Percentiles rank a stretch among this genome's conserved stretches.
Conservation (phyloP, 73 alveolate species). For the Paramecium bursaria region DNA sequence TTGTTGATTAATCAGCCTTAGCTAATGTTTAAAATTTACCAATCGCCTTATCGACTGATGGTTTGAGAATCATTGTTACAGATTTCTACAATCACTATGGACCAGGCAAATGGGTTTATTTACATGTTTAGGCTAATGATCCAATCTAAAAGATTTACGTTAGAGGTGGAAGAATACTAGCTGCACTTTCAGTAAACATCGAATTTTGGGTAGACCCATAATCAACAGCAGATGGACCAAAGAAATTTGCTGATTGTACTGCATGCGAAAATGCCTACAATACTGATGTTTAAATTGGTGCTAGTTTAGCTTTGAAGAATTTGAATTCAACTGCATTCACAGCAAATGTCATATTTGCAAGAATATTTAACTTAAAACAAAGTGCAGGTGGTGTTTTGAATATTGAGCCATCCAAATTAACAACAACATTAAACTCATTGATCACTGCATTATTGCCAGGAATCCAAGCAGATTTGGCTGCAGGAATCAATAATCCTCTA, state of each 20-base stretch:
- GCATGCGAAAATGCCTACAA: slow-evolving; percentile 21
- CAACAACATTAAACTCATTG: slow-evolving; percentile 26
- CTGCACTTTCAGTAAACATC: slow-evolving; percentile 9
- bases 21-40: slow-evolving; percentile 32
- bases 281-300: slow-evolving; percentile 23
- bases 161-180: slow-evolving; percentile 53
- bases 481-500: slow-evolving; percentile 40
- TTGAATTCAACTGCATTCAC: not conserved
- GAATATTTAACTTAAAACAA: not conserved
- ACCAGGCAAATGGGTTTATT: slow-evolving; percentile 24
- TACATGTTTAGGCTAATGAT: slow-evolving; percentile 2
- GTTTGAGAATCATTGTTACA: slow-evolving; percentile 22
- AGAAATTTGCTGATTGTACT: not conserved
- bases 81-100: slow-evolving; percentile 42
- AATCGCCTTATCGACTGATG: slow-evolving; percentile 26
- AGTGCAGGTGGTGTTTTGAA: slow-evolving; percentile 22
- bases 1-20: slow-evolving; percentile 11
- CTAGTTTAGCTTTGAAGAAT: not conserved
- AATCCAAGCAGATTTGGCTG: not conserved
- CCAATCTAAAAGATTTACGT: slow-evolving; percentile 19
- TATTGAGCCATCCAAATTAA: not conserved
- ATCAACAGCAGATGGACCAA: not conserved
- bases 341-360: slow-evolving; percentile 44
- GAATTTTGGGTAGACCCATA: slow-evolving; percentile 28
- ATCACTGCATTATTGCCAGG: slow-evolving; percentile 32